Evolutionary conservation across 2,329 filamentous ascomycete genomes (phyloP).

Genomic region (Claviceps sp.): DNA sequence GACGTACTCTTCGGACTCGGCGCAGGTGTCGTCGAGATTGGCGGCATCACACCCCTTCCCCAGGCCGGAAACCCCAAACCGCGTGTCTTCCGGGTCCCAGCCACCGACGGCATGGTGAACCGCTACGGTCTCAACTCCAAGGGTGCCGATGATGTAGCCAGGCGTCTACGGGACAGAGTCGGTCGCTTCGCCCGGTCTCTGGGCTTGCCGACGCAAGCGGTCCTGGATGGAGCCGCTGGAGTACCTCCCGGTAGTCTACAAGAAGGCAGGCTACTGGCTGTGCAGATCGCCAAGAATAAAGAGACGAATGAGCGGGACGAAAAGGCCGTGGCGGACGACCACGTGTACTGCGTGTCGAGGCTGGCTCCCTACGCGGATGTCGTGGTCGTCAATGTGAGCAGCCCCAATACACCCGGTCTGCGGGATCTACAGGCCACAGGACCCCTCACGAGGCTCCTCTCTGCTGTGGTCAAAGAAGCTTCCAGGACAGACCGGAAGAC

Average conservation of each 20-base stretch:
- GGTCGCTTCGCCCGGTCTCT: slow-evolving; percentile 59
- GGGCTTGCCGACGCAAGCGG: slow-evolving; percentile 57
- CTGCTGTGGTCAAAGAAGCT: slow-evolving; percentile 71
- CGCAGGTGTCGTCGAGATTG: slow-evolving; percentile 79
- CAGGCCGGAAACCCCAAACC: slow-evolving; percentile 81
- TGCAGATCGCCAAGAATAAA: slow-evolving; percentile 97
- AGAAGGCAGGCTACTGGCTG: slow-evolving; percentile 64
- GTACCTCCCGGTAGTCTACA: slow-evolving; percentile 74
- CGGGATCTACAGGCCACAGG: slow-evolving; percentile 75
- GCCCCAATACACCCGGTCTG: slow-evolving; percentile 87
- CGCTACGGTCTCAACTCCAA: slow-evolving; percentile 89
- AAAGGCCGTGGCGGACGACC: slow-evolving; percentile 64
- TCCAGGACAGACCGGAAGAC: slow-evolving; percentile 52
- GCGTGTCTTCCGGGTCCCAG: slow-evolving; percentile 74
- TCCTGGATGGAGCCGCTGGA: slow-evolving; percentile 62
- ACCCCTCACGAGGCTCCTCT: slow-evolving; percentile 68
- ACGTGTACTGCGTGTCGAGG: slow-evolving; percentile 77
- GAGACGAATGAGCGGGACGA: slow-evolving; percentile 75
- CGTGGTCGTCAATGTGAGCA: slow-evolving; percentile 95
- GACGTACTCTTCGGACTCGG: slow-evolving; percentile 75
- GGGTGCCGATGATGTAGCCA: slow-evolving; percentile 78
- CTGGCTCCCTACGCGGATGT: slow-evolving; percentile 86
- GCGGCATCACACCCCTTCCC: slow-evolving; percentile 75
- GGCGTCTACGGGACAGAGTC: slow-evolving; percentile 62
- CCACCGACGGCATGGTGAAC: slow-evolving; percentile 81